phyloP scores from a whole-genome alignment of 1,284 basidiomycete species.

The Lentinula novae-zelandiae region DNA sequence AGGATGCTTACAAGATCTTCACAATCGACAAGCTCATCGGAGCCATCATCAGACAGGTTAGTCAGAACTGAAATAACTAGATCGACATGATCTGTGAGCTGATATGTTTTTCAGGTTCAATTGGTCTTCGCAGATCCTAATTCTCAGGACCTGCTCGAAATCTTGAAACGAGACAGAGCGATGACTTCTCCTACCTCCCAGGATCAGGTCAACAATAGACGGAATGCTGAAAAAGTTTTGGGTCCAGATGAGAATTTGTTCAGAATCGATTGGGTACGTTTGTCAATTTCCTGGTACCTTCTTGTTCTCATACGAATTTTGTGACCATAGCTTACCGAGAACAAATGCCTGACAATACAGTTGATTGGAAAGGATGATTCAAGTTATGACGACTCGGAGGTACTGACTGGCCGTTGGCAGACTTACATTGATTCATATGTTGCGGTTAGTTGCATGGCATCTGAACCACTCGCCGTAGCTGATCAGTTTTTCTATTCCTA shows the following conservation, averaged over 20 bases:
- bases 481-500: background rate
- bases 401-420: slow-evolving; percentile 81
- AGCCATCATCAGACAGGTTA: slow-evolving; percentile 82
- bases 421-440: slow-evolving; percentile 89
- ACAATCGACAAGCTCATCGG: slow-evolving; percentile 93
- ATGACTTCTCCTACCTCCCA: slow-evolving; percentile 64
- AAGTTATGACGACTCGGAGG: slow-evolving; percentile 83
- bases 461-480: background rate
- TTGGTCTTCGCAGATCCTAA: slow-evolving; percentile 75
- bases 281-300: background rate
- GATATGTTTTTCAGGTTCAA: slow-evolving; percentile 53
- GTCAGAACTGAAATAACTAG: slow-evolving; percentile 18
- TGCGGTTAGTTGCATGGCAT: slow-evolving; percentile 47
- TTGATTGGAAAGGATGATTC: slow-evolving; percentile 89
- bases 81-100: background rate
- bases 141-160: slow-evolving; percentile 80
- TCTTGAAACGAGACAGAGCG: slow-evolving; percentile 77
- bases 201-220: slow-evolving; percentile 83
- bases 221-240: slow-evolving; percentile 79
- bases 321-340: slow-evolving; percentile 55
- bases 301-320: slow-evolving; percentile 13
- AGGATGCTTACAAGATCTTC: slow-evolving; percentile 83
- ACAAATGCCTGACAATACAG: slow-evolving; percentile 77
- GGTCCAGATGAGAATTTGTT: slow-evolving; percentile 91
- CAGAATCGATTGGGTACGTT: slow-evolving; percentile 85